Evolutionary conservation across 345 rosid genomes (phyloP), one percentile per base, ranked within the genome.

Genomic region (Viola odorata): DNA sequence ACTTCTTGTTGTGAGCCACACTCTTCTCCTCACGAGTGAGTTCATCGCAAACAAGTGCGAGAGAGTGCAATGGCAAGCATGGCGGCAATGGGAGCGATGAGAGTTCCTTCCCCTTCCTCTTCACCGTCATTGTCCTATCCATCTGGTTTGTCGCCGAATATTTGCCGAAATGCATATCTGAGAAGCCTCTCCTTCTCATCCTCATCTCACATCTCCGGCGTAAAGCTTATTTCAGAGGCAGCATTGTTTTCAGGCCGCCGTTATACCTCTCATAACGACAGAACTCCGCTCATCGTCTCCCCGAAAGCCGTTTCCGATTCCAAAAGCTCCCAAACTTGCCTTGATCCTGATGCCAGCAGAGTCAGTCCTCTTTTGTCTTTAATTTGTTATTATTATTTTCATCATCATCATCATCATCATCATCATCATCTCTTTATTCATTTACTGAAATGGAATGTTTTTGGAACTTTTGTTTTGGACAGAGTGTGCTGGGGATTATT

Each of bases 311-410:
- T 91, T 45, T 88, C 98, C 0, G 98, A 91, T 77, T 89, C 98
- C 40, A 80, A 64, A 57, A 89, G 81, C 68, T 85, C 98, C 4
- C 96, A 85, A 77, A 91, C 98, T 3, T 91, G 98, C 65, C 98
- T 91, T 65, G 98, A 91, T 69, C 98, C 98, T 56, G 98, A 91
- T 53, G 98, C 98, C 4, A 91, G 98, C 72, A 82, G 95, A 56
- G 98, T 91, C 45, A 81, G 94, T 65, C 23, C 45, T 61, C 16
- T 55, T 16, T 53, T 12, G 37, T 17, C 13, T 4, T 17, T 53
- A 14, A 55, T 42, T 23, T 23, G 4, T 45, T 49, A 17, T 6
- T 45, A 7, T 53, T 0, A n/a, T n/a, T n/a, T n/a, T 8, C 0
- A n/a, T 45, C n/a, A 1, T 48, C 3, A 4, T 47, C 17, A 8